Evolutionary conservation across 257 asterid genomes (phyloP), one percentile per base, ranked within the genome.

Genomic region (Linderniella brevidens): DNA sequence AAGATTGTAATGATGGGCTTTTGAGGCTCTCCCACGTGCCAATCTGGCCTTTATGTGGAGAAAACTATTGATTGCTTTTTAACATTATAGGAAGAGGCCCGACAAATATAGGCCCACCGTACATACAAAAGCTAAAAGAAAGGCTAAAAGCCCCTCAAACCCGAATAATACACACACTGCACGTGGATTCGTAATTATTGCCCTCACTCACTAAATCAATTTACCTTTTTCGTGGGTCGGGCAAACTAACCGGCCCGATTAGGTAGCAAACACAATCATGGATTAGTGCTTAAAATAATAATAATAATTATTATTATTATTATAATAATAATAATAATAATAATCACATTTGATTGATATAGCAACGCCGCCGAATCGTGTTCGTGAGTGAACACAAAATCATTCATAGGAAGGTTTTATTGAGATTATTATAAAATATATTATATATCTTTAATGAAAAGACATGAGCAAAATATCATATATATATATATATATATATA

Each of bases 181-280:
- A 57, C 61, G 61, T 57, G 61, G 35, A 9, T 48, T 40, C 35
- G 61, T 48, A 37, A 48, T 48, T 38, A 51, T 58, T 50, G 43
- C 56, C 35, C 17, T 17, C 25, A 14, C 11, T 13, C 18, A 13
- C 7, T 13, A 44, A n/a, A 19, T 13, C 11, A 44, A 44, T 44
- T 44, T 13, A 10, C 5, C 4, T 15, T 11, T 6, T 5, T 8
- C 32, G 6, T 25, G 32, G 32, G 32, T 25, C 32, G 32, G 32
- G 32, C 32, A 25, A 6, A 3, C 32, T 3, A 25, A 25, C 32
- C 32, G 32, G 32, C 32, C 32, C 32, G 32, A 46, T 17, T 46
- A 46, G 29, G 13, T 19, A 41, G 13, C 41, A 41, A 41, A n/a
- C n/a, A n/a, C n/a, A n/a, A n/a, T n/a, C n/a, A n/a, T n/a, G n/a